Base-by-base conservation (phyloP, 108 stramenopile species). In the Cyclotella kingstonii region DNA sequence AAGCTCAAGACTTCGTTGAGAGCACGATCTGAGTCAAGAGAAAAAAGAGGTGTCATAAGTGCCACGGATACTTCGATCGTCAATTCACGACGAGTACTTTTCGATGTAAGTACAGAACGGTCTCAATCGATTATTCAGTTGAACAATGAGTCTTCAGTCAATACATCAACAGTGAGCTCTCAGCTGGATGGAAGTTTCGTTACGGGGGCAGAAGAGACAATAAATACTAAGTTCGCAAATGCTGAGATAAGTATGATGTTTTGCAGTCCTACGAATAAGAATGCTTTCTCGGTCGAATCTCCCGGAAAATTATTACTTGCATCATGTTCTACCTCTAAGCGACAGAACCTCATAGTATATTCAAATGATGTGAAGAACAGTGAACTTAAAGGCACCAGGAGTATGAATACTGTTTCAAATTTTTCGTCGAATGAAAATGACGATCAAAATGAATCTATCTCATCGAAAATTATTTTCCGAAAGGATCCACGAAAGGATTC, bases 171-270 rank as follows among this genome's bases (percentile, higher is more conserved):
- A 4, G 83, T 80, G 3, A 87, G 84, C 41, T 91, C 90, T 15
- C 80, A 81, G 6, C 67, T 87, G 11, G 63, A 90, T 46, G 82
- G 75, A 63, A 70, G 76, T n/a, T 70, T 66, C 19, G 54, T 67
- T 11, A 63, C 54, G 42, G 66, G 52, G n/a, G 77, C 73, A 40
- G 86, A 90, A 63, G 87, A 86, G 55, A 92, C 90, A 1, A 85
- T 92, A 31, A 92, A 92, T 51, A 89, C 90, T 2, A 84, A 85
- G 57, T 73, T 89, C 27, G 90, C 90, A 14, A 78, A 83, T 70
- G 78, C 68, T 22, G 90, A 92, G 55, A 54, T 92, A 15, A 87
- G 85, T 40, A 88, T 92, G 85, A 92, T 92, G 90, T 92, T 92
- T 58, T 85, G 83, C 12, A 88, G 87, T 71, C 90, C 90, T 6